These are phyloP conservation scores for Fusarium torreyae DNA, from an alignment of 2,329 filamentous ascomycete genomes.

Conservation along the genomic window DNA sequence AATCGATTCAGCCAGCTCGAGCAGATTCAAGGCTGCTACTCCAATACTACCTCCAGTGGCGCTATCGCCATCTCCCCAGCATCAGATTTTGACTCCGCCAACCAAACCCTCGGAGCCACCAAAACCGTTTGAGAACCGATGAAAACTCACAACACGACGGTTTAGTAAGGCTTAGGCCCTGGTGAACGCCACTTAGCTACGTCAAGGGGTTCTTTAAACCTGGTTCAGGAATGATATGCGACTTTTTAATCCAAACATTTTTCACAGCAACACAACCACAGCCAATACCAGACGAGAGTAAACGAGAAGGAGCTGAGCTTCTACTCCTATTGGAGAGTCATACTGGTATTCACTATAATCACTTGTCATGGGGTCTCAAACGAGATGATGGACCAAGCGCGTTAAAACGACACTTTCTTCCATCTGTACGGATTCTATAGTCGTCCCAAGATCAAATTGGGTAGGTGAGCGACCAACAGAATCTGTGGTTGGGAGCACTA, in stretches of 20 bases:
- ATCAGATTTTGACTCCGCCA: slow-evolving; percentile 72
- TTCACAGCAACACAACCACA: slow-evolving; percentile 8
- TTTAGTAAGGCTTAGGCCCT: slow-evolving; percentile 21
- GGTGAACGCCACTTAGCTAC: slow-evolving; percentile 24
- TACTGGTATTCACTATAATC: slow-evolving; percentile 10
- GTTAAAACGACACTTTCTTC: slow-evolving; percentile 26
- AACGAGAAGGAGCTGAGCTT: slow-evolving; percentile 8
- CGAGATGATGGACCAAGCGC: slow-evolving; percentile 14
- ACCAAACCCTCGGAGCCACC: slow-evolving; percentile 62
- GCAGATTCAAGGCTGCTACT: slow-evolving; percentile 55
- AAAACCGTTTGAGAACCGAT: slow-evolving; percentile 41
- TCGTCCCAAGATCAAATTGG: slow-evolving; percentile 13
- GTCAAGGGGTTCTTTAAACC: slow-evolving; percentile 7
- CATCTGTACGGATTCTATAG: slow-evolving; percentile 25
- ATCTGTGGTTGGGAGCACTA: slow-evolving; percentile 26
- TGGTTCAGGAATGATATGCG: slow-evolving; percentile 8
- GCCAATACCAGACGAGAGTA: slow-evolving; percentile 17
- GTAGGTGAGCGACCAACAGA: slow-evolving; percentile 36
- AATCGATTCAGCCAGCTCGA: slow-evolving; percentile 48
- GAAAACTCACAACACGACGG: slow-evolving; percentile 18
- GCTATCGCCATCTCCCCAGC: slow-evolving; percentile 70
- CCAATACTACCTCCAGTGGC: slow-evolving; percentile 70
- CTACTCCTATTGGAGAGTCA: slow-evolving; percentile 8
- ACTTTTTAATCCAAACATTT: slow-evolving; percentile 2
- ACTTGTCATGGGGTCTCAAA: slow-evolving; percentile 20